A percentile compares a stretch with the other conserved stretches of the same genome.
Evolutionary conservation across 352 stramenopile genomes (phyloP).

Genomic region (Phytophthora aleatoria): DNA sequence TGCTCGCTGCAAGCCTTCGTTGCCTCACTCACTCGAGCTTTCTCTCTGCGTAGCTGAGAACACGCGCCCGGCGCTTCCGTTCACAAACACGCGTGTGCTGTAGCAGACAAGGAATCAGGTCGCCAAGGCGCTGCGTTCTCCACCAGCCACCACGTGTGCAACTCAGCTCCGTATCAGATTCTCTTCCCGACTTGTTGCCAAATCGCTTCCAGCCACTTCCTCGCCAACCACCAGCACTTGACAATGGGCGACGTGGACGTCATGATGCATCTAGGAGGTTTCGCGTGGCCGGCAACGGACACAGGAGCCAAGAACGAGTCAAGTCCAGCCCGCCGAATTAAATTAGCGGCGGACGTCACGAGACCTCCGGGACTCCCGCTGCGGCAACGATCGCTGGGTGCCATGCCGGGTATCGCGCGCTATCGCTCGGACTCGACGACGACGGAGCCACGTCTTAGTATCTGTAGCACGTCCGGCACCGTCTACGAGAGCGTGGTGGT

Average conservation of each 20-base stretch:
- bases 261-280: conserved; percentile 18
- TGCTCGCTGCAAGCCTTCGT: neutral
- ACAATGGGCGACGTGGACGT: conserved; percentile 26
- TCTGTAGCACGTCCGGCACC: conserved; percentile 70
- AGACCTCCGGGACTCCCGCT: conserved; percentile 24
- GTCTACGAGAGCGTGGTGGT: conserved; percentile 78
- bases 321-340: conserved; percentile 8
- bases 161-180: conserved; percentile 27
- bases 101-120: conserved; percentile 23
- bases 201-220: neutral
- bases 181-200: neutral
- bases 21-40: conserved; percentile 25
- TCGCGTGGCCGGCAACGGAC: conserved; percentile 10
- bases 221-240: conserved; percentile 16
- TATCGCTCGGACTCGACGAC: conserved; percentile 39
- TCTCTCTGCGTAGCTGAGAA: conserved; percentile 17
- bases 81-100: neutral
- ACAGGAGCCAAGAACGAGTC: conserved; percentile 2
- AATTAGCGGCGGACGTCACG: conserved; percentile 11
- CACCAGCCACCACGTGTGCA: conserved; percentile 15
- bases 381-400: conserved; percentile 38
- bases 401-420: conserved; percentile 26
- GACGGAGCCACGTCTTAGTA: conserved; percentile 51
- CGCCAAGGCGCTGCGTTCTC: neutral
- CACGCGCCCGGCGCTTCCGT: conserved; percentile 1